These are phyloP conservation scores for Plantago coronopus DNA, from an alignment of 305 asterid genomes.

Conservation along the genomic window DNA sequence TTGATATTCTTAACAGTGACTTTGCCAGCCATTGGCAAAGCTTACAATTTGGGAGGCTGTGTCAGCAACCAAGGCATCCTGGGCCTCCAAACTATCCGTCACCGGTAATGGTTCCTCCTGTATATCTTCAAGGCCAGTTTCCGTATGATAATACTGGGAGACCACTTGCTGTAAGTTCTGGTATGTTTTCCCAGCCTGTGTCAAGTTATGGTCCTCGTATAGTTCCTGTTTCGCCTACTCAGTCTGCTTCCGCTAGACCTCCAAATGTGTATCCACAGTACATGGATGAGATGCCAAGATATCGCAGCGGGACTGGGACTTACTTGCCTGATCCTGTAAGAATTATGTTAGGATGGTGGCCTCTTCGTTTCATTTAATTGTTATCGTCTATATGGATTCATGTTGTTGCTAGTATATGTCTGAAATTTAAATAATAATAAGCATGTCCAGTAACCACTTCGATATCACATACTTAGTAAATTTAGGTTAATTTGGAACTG, in stretches of 20 bases:
- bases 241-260: conserved; percentile 58
- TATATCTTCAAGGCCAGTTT: conserved; percentile 67
- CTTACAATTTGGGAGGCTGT: conserved; percentile 79
- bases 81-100: conserved; percentile 68
- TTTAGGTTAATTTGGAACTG: background rate
- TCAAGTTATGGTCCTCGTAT: conserved; percentile 60
- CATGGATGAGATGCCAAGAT: conserved; percentile 78
- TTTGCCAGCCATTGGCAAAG: conserved; percentile 91
- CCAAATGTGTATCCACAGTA: conserved; percentile 59
- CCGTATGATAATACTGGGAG: conserved; percentile 88
- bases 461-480: too few relatives aligned
- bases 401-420: background rate
- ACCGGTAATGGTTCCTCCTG: conserved; percentile 85
- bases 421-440: too few relatives aligned
- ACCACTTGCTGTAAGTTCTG: conserved; percentile 55
- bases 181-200: conserved; percentile 63
- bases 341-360: conserved; percentile 23
- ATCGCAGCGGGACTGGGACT: conserved; percentile 94
- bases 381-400: background rate
- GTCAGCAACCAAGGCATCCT: conserved; percentile 62
- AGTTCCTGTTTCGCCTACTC: conserved; percentile 67
- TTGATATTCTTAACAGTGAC: conserved; percentile 88
- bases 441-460: background rate
- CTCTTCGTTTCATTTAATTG: conserved; percentile 13
- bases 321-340: conserved; percentile 98